These are phyloP conservation scores for Ascochyta fabae DNA, from an alignment of 2,329 filamentous ascomycete genomes.

Conservation along the genomic window DNA sequence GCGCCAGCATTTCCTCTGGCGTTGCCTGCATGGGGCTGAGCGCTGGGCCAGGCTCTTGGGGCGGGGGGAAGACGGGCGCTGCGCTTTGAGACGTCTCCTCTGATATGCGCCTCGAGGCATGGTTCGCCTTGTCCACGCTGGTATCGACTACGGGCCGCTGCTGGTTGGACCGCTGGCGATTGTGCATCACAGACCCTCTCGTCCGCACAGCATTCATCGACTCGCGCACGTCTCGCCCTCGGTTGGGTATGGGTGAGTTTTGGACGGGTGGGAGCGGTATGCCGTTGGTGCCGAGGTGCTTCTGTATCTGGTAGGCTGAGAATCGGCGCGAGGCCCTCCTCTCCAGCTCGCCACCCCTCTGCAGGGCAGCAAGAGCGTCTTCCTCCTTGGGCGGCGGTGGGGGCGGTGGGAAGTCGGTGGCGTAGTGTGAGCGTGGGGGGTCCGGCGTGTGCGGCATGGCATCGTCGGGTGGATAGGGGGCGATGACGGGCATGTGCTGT, in stretches of 20 bases:
- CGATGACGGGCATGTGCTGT: slow-evolving; percentile 77
- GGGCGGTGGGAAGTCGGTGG: slow-evolving; percentile 71
- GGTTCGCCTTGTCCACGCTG: slow-evolving; percentile 63
- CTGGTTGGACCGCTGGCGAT: slow-evolving; percentile 57
- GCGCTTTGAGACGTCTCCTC: slow-evolving; percentile 63
- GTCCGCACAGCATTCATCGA: slow-evolving; percentile 77
- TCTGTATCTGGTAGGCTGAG: slow-evolving; percentile 95
- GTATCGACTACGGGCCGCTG: slow-evolving; percentile 61
- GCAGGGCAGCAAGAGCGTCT: slow-evolving; percentile 87
- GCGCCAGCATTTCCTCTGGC: slow-evolving; percentile 68
- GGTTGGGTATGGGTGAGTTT: slow-evolving; percentile 82
- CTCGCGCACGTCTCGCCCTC: slow-evolving; percentile 82
- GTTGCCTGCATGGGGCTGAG: slow-evolving; percentile 57
- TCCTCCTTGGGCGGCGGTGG: slow-evolving; percentile 83
- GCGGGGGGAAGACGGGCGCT: slow-evolving; percentile 45
- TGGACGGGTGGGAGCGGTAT: slow-evolving; percentile 82
- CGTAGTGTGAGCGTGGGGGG: slow-evolving; percentile 49
- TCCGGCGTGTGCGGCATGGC: slow-evolving; percentile 52
- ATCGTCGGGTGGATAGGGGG: slow-evolving; percentile 73
- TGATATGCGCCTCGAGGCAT: slow-evolving; percentile 61
- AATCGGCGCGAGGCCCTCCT: slow-evolving; percentile 90
- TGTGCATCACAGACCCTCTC: slow-evolving; percentile 62
- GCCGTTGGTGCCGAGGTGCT: slow-evolving; percentile 85
- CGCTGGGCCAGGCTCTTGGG: slow-evolving; percentile 36
- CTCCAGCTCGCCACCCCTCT: slow-evolving; percentile 90